These are phyloP conservation scores for Wickerhamomyces bovis DNA, from an alignment of 805 yeast species.

Conservation along the genomic window DNA sequence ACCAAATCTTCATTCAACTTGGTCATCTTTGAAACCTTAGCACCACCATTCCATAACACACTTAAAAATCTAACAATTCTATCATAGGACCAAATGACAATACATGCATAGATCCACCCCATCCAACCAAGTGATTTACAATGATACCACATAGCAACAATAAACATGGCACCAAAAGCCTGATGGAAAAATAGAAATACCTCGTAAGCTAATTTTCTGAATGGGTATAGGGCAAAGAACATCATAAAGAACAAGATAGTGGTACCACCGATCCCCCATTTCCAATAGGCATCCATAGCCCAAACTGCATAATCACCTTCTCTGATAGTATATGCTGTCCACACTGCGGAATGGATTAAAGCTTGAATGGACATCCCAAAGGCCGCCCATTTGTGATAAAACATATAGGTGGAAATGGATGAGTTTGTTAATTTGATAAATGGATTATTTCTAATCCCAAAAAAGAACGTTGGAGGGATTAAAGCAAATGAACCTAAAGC, in stretches of 20 bases:
- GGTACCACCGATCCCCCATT: conserved; percentile 45
- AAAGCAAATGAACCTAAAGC: conserved; percentile 45
- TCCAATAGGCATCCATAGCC: conserved; percentile 40
- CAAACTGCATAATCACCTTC: conserved; percentile 36
- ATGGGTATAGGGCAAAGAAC: conserved; percentile 40
- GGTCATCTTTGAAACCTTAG: conserved; percentile 39
- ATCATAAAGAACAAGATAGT: conserved; percentile 37
- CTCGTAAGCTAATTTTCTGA: conserved; percentile 57
- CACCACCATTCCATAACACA: conserved; percentile 52
- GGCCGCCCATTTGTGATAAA: conserved; percentile 64
- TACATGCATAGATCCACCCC: conserved; percentile 45
- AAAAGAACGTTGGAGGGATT: conserved; percentile 53
- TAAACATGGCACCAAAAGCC: conserved; percentile 44
- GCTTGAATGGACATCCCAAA: conserved; percentile 43
- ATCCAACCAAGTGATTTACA: conserved; percentile 44
- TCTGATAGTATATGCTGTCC: conserved; percentile 41
- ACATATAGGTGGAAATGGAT: conserved; percentile 47
- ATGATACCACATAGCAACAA: conserved; percentile 57
- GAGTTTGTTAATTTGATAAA: conserved; percentile 57
- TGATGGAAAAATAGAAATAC: conserved; percentile 54
- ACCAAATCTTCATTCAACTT: conserved; percentile 28
- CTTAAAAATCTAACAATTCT: conserved; percentile 51
- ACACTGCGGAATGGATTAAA: conserved; percentile 50
- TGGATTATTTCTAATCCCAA: conserved; percentile 72
- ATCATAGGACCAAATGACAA: conserved; percentile 69